Conservation (phyloP, 164 flowering plant genomes). For the Tetrastigma voinierianum region DNA sequence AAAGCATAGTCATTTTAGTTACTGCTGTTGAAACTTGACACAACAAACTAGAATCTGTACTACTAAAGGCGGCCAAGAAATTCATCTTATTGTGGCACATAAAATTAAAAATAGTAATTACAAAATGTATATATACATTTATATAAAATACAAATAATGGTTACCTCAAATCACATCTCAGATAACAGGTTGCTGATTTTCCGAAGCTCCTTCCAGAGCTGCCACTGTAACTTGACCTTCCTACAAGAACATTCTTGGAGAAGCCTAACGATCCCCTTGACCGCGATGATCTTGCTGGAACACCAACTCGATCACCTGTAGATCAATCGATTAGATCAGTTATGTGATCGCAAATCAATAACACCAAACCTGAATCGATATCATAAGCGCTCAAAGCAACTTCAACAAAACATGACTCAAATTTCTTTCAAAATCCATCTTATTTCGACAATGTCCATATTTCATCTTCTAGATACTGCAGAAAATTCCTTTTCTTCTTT, state of each 20-base stretch:
- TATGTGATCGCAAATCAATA: background rate
- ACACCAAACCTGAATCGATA: background rate
- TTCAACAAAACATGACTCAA: background rate
- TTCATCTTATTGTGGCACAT: constrained; percentile 32
- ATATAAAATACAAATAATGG: constrained; percentile 5
- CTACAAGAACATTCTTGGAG: constrained; percentile 55
- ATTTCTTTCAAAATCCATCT: background rate
- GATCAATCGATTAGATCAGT: background rate
- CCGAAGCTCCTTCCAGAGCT: constrained; percentile 93
- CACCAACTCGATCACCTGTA: constrained; percentile 88
- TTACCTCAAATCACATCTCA: constrained; percentile 73
- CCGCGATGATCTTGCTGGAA: constrained; percentile 78
- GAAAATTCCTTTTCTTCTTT: no score
- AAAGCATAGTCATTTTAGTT: no score
- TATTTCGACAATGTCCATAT: background rate
- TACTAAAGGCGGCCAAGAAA: constrained; percentile 9
- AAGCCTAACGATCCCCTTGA: constrained; percentile 51
- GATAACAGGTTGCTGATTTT: constrained; percentile 85
- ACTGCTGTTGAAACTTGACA: no score
- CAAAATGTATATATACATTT: constrained; percentile 58
- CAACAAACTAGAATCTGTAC: background rate
- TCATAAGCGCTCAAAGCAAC: background rate
- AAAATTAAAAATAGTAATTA: constrained; percentile 38
- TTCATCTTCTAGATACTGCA: background rate
- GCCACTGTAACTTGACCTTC: constrained; percentile 88